Evolutionary conservation across 805 yeast genomes (phyloP).

Genomic region (Candida sithepensis): DNA sequence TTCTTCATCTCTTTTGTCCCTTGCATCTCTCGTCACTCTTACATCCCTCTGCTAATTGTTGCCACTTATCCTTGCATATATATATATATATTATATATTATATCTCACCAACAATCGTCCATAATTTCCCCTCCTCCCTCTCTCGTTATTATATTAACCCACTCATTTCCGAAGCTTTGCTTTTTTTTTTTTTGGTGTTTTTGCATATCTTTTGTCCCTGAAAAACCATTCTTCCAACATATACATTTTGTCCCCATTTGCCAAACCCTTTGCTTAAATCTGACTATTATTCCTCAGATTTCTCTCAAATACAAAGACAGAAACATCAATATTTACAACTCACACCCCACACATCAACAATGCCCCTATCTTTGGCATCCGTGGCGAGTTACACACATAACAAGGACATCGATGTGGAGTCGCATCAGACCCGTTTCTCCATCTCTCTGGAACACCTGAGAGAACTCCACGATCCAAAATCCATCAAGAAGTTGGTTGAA

Average conservation of each 20-base stretch:
- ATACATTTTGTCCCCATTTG: background rate
- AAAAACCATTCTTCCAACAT: too few relatives aligned
- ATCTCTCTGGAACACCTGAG: constrained; percentile 36
- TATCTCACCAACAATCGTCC: too few relatives aligned
- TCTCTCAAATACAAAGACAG: too few relatives aligned
- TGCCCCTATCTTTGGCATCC: background rate
- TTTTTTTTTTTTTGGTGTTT: background rate
- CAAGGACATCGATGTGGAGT: constrained; percentile 18
- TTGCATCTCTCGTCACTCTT: background rate
- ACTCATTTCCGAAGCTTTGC: too few relatives aligned
- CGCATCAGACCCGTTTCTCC: constrained; percentile 16
- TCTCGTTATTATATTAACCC: too few relatives aligned
- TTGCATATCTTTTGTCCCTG: background rate
- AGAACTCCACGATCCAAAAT: constrained; percentile 61
- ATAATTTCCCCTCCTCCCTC: background rate
- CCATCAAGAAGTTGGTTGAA: constrained; percentile 38
- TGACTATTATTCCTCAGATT: background rate
- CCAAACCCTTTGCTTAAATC: background rate
- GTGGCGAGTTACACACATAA: background rate
- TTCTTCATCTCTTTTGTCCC: background rate
- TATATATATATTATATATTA: too few relatives aligned
- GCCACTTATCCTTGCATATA: too few relatives aligned
- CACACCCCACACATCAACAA: background rate
- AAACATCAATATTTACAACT: too few relatives aligned
- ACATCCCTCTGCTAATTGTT: background rate